Conservation (phyloP, 768 basidiomycete species). For the Tremella fuciformis region DNA sequence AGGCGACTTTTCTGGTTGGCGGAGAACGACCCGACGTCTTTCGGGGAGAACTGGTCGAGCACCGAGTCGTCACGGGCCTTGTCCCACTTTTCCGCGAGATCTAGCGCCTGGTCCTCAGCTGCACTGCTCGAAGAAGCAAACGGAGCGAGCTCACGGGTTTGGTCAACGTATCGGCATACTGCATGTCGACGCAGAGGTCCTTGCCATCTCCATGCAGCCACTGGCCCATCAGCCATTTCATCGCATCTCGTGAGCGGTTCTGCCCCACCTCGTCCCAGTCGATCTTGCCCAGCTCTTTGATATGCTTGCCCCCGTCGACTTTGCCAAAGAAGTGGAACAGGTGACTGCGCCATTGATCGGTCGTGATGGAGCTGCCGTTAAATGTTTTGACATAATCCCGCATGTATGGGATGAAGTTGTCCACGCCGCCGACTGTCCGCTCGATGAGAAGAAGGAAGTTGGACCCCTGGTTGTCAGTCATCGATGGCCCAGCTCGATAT, state of each 20-base stretch:
- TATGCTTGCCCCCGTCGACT: conserved; percentile 62
- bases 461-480: conserved; percentile 57
- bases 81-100: conserved; percentile 73
- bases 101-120: conserved; percentile 54
- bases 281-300: conserved; percentile 62
- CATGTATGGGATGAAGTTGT: conserved; percentile 79
- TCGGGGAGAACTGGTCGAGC: conserved; percentile 59
- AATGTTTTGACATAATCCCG: conserved; percentile 77
- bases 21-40: conserved; percentile 65
- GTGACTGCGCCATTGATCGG: conserved; percentile 77
- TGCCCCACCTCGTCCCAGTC: conserved; percentile 68
- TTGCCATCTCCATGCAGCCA: conserved; percentile 81
- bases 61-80: conserved; percentile 56
- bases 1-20: conserved; percentile 63
- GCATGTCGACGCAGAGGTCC: conserved; percentile 68
- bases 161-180: conserved; percentile 72
- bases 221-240: conserved; percentile 14
- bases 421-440: conserved; percentile 71
- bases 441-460: conserved; percentile 85
- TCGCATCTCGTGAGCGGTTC: neutral
- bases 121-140: neutral
- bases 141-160: conserved; percentile 56
- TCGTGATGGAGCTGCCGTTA: conserved; percentile 75
- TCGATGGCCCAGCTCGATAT: neutral
- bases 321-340: conserved; percentile 66